Evolutionary conservation across 2,329 filamentous ascomycete species (phyloP).

Genomic region (Canariomyces notabilis): DNA sequence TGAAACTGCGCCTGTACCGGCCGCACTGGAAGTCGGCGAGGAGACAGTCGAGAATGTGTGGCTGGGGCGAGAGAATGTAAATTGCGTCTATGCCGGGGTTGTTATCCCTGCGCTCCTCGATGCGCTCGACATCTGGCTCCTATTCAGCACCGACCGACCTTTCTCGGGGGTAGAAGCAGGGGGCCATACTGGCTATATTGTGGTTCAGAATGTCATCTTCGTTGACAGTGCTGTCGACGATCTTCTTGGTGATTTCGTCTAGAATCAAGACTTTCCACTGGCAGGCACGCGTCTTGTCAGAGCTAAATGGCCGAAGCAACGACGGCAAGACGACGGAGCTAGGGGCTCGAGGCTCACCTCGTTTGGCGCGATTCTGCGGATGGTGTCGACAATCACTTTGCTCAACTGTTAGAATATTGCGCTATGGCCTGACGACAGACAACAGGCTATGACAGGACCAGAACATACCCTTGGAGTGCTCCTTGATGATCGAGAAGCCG

Average conservation of each 20-base stretch:
- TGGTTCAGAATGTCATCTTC: constrained; percentile 96
- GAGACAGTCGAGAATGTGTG: constrained; percentile 88
- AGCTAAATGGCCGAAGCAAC: not conserved
- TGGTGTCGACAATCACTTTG: constrained; percentile 65
- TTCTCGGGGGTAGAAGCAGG: constrained; percentile 14
- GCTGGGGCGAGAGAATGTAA: constrained; percentile 80
- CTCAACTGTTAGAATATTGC: not conserved
- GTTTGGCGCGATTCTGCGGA: constrained; percentile 72
- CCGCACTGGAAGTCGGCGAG: constrained; percentile 85
- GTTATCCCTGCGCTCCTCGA: constrained; percentile 76
- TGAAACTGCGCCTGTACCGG: constrained; percentile 71
- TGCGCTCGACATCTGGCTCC: constrained; percentile 78
- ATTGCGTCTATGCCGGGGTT: constrained; percentile 92
- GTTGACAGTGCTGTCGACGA: constrained; percentile 85
- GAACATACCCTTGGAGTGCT: constrained; percentile 23
- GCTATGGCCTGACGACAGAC: constrained; percentile 1
- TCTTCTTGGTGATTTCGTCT: constrained; percentile 75
- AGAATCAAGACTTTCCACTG: constrained; percentile 97
- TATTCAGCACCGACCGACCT: constrained; percentile 18
- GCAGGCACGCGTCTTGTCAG: not conserved
- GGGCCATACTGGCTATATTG: constrained; percentile 82
- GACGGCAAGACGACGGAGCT: not conserved
- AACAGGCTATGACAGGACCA: not conserved
- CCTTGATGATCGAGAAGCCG: constrained; percentile 69
- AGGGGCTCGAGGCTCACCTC: constrained; percentile 54